Base-by-base conservation (phyloP, 345 rosid genomes). In the Viola odorata region DNA sequence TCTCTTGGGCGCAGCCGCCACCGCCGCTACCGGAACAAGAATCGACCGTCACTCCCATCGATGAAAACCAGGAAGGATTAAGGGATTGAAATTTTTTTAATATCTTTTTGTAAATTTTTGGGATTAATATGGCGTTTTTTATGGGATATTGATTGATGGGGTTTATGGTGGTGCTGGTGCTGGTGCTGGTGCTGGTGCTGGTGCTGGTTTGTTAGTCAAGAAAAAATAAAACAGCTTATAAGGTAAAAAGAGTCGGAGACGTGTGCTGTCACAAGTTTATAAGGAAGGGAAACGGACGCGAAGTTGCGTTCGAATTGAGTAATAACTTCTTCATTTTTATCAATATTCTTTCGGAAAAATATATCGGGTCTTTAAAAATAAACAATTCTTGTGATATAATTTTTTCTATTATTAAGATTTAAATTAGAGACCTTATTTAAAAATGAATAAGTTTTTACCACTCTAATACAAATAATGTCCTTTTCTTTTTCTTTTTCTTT, bases 11-110 rank as follows among this genome's bases (percentile, higher is more conserved):
- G 6, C 50, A 4, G 3, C 64, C 65, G 36, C 58, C 62, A 15
- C 72, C 59, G n/a, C 50, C 69, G 42, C 32, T 23, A 23, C 40
- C 68, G 55, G 60, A 42, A 9, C 68, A 45, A 8, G 64, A 60
- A 45, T 38, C 78, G 37, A 56, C n/a, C 45, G 54, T 50, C 52
- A 73, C 75, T 61, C 57, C 58, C 84, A 76, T 74, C 68, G 66
- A 60, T 55, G 5, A 23, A 17, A 13, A 13, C 14, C 50, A 23
- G 32, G 37, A 52, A 37, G 7, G 55, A 5, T 23, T 12, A 23
- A 4, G 55, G 36, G 55, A 52, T 17, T 1, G 8, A 32, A n/a
- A 8, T 9, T 4, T 32, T 52, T 23, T 12, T 4, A 38, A 52
- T 6, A 16, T 17, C 5, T 0, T 11, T 3, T 52, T 11, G 0